Conservation (phyloP, 2,329 filamentous ascomycete species). For the Penicillium oxalicum region DNA sequence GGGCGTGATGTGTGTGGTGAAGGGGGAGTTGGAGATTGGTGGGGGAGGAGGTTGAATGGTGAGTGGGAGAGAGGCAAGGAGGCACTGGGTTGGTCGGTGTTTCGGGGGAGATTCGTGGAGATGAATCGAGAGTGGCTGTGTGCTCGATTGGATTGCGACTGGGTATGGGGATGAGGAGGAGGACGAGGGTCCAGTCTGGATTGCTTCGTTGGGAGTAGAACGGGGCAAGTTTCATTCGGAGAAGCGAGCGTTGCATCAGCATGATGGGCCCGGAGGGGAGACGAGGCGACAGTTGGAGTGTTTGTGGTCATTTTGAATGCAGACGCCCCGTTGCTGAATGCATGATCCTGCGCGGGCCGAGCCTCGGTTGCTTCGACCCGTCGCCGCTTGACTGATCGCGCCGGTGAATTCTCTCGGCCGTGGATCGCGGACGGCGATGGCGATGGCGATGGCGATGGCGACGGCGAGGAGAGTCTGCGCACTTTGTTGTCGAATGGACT, state of each 20-base stretch:
- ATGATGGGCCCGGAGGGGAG: no score
- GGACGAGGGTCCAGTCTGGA: no score
- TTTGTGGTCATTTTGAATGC: neutral
- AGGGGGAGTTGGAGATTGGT: slow-evolving; percentile 38
- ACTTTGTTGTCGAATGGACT: neutral
- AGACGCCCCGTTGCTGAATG: neutral
- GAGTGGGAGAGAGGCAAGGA: slow-evolving; percentile 23
- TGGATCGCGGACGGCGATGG: no score
- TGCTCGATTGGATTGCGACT: neutral
- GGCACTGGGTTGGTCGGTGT: neutral
- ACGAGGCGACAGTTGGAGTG: no score
- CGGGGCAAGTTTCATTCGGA: neutral
- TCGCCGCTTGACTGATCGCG: slow-evolving; percentile 1
- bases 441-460: no score
- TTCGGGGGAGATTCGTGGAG: no score
- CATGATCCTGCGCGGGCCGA: neutral
- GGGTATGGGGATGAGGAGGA: neutral
- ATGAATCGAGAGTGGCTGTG: no score
- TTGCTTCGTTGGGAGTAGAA: neutral
- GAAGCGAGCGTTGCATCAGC: no score
- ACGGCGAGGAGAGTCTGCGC: neutral
- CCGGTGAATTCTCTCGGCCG: neutral
- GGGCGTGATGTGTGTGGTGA: slow-evolving; percentile 54
- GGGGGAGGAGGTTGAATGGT: slow-evolving; percentile 53
- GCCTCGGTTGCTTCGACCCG: neutral